Evolutionary conservation across 768 basidiomycete species (phyloP).

Genomic region (Epithele typhae): DNA sequence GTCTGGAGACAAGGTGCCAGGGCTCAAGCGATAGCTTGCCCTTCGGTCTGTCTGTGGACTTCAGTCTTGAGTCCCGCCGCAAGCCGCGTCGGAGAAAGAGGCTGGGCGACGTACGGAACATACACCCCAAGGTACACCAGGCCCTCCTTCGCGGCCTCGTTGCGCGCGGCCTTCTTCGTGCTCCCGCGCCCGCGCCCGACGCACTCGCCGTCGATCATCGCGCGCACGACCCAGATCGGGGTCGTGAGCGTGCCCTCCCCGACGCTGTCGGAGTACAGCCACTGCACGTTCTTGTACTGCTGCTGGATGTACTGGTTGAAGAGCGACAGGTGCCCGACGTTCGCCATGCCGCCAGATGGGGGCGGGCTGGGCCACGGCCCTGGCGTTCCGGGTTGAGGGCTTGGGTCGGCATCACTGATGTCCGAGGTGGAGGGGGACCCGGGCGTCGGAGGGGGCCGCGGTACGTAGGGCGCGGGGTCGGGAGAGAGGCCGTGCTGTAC

Average conservation of each 20-base stretch:
- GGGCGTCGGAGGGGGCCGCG: constrained; percentile 13
- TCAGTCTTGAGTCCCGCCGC: too few species aligned
- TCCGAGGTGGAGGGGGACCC: not conserved
- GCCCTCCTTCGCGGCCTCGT: constrained; percentile 78
- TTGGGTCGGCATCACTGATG: not conserved
- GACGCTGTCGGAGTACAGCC: constrained; percentile 55
- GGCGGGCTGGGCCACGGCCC: constrained; percentile 17
- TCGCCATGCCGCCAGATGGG: constrained; percentile 26
- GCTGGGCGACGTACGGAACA: constrained; percentile 36
- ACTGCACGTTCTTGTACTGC: constrained; percentile 54
- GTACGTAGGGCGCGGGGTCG: constrained; percentile 23
- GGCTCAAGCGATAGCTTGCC: constrained; percentile 7
- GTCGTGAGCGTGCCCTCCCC: constrained; percentile 55
- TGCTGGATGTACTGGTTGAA: constrained; percentile 79
- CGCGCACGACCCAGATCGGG: constrained; percentile 70
- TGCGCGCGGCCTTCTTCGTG: constrained; percentile 76
- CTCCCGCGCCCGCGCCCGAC: constrained; percentile 62
- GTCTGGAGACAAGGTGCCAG: constrained; percentile 28
- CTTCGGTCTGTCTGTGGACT: constrained; percentile 15
- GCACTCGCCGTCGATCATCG: constrained; percentile 54
- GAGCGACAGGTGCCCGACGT: constrained; percentile 64
- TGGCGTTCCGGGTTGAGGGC: constrained; percentile 2
- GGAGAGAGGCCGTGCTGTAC: constrained; percentile 63
- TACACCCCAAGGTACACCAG: constrained; percentile 47
- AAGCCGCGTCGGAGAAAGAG: too few species aligned